Percentiles rank a stretch among this genome's conserved stretches.
phyloP scores from a whole-genome alignment of 164 flowering plant genomes.

The Aristolochia californica region DNA sequence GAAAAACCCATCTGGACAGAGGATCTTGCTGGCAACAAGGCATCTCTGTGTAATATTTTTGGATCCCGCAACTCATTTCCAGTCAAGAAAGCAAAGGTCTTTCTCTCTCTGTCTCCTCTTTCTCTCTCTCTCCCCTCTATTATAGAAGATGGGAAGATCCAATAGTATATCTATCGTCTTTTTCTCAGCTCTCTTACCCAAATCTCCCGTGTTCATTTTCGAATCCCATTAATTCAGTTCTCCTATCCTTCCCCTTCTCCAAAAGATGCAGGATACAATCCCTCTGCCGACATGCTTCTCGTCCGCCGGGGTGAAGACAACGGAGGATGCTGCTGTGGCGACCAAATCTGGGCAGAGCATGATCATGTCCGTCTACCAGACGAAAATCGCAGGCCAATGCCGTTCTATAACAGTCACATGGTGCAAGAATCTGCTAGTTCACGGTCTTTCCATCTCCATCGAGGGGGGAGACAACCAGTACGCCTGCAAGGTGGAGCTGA shows the following conservation, averaged over 20 bases:
- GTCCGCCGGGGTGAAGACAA: constrained; percentile 33
- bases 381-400: constrained; percentile 36
- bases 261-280: constrained; percentile 54
- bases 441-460: constrained; percentile 53
- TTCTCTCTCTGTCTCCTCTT: constrained; percentile 16
- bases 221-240: background rate
- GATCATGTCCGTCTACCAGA: constrained; percentile 19
- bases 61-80: constrained; percentile 2
- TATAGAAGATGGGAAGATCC: background rate
- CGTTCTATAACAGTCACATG: constrained; percentile 59
- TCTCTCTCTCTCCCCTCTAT: constrained; percentile 12
- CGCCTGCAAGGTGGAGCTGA: constrained; percentile 58
- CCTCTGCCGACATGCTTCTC: constrained; percentile 67
- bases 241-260: constrained; percentile 6
- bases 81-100: constrained; percentile 1
- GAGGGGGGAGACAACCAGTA: constrained; percentile 37
- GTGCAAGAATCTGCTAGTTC: constrained; percentile 62
- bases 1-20: background rate
- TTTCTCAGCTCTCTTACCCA: background rate
- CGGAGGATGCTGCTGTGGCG: constrained; percentile 31
- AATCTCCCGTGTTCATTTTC: background rate
- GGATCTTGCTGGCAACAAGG: background rate
- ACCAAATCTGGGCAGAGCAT: constrained; percentile 48
- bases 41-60: background rate
- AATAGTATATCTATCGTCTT: no score